A percentile compares a stretch with the other conserved stretches of the same genome.
Conservation (phyloP, 257 asterid species). For the Plectranthus barbatus region DNA sequence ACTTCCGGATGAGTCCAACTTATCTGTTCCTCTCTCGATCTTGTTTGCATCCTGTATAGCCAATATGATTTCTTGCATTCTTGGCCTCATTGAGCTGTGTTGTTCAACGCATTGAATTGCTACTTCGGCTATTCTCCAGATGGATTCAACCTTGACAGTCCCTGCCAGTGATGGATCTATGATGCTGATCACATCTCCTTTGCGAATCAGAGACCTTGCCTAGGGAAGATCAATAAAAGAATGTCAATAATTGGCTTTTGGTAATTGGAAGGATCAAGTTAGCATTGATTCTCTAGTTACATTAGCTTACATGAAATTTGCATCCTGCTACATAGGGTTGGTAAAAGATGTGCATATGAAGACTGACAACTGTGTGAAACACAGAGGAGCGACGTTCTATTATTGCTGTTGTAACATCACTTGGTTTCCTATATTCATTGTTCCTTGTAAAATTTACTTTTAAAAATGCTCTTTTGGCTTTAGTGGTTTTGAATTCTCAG, state of each 20-base stretch:
- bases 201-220: constrained; percentile 87
- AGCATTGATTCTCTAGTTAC: not conserved
- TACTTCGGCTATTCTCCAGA: constrained; percentile 90
- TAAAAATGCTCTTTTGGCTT: not conserved
- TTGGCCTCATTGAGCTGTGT: constrained; percentile 70
- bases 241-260: not conserved
- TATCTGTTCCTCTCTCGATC: constrained; percentile 76
- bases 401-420: not conserved
- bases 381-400: not conserved
- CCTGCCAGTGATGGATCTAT: constrained; percentile 62
- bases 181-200: constrained; percentile 88
- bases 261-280: not conserved
- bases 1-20: constrained; percentile 45
- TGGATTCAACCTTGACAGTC: constrained; percentile 61
- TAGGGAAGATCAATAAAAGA: constrained; percentile 14
- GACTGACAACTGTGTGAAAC: not conserved
- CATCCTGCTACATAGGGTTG: not conserved
- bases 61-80: constrained; percentile 81
- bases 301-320: not conserved
- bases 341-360: not conserved
- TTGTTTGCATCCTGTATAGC: constrained; percentile 83
- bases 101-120: constrained; percentile 90
- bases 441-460: not conserved
- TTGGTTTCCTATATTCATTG: not conserved
- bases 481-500: not conserved